Conservation (phyloP, 2,329 filamentous ascomycete genomes). For the Scedosporium minutisporum region DNA sequence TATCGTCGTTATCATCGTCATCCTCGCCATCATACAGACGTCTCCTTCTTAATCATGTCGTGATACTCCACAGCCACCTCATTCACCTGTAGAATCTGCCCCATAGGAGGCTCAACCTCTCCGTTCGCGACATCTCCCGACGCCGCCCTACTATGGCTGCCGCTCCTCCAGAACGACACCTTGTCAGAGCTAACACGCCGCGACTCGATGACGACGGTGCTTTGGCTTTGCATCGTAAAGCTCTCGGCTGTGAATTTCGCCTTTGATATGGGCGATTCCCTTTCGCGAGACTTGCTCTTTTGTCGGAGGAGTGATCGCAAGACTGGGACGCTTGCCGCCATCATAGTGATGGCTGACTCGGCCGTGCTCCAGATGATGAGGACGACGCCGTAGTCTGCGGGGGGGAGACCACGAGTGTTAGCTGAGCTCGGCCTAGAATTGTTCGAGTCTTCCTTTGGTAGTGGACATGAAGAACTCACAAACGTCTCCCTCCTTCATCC, state of each 20-base stretch:
- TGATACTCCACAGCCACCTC: constrained; percentile 7
- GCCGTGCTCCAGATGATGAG: constrained; percentile 11
- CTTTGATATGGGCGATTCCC: background rate
- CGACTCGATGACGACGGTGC: constrained; percentile 7
- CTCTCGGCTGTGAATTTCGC: background rate
- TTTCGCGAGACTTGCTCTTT: background rate
- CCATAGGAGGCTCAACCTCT: background rate
- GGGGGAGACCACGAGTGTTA: background rate
- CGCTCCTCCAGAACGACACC: background rate
- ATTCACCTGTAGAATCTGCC: constrained; percentile 2
- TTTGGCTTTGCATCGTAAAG: constrained; percentile 6
- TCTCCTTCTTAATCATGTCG: background rate
- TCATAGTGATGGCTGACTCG: constrained; percentile 11
- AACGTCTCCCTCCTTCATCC: constrained; percentile 4
- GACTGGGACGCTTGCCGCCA: constrained; percentile 12
- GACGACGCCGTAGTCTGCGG: constrained; percentile 3
- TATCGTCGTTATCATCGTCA: no score
- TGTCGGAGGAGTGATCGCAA: constrained; percentile 9
- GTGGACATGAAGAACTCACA: background rate
- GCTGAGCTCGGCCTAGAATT: background rate
- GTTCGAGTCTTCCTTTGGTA: background rate
- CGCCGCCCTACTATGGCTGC: background rate
- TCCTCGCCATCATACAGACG: background rate
- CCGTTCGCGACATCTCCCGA: background rate
- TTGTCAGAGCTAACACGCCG: background rate